phyloP scores from a whole-genome alignment of 345 rosid species.

The Durio zibethinus region DNA sequence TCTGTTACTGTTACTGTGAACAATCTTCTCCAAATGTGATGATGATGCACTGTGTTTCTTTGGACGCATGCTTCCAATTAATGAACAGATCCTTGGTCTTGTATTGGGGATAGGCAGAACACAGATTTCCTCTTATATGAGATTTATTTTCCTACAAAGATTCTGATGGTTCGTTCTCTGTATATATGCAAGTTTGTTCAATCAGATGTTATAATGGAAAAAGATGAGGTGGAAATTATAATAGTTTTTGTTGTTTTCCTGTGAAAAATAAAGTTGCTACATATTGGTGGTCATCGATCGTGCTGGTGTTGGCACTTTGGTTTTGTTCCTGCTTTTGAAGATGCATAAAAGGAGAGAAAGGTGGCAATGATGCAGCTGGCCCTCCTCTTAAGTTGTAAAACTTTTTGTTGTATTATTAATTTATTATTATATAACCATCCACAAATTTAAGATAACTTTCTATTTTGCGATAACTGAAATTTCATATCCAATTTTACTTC shows the following conservation, averaged over 20 bases:
- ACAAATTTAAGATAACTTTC: no score
- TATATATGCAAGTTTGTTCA: conserved; percentile 35
- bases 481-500: no score
- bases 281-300: no score
- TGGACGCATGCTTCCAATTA: neutral
- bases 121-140: conserved; percentile 13
- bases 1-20: conserved; percentile 88
- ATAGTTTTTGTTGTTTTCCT: conserved; percentile 25
- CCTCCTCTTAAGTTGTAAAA: no score
- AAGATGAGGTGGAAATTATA: conserved; percentile 27
- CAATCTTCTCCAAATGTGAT: conserved; percentile 95
- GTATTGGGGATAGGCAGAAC: neutral
- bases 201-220: conserved; percentile 18
- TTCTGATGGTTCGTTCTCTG: conserved; percentile 30
- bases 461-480: no score
- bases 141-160: conserved; percentile 19
- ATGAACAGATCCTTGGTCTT: neutral
- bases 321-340: no score
- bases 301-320: no score
- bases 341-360: no score
- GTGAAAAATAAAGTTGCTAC: conserved; percentile 23
- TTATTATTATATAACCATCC: no score
- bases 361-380: no score
- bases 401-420: neutral
- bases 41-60: conserved; percentile 24